phyloP scores from a whole-genome alignment of 23 red algal genomes.

The Gracilariopsis chorda region DNA sequence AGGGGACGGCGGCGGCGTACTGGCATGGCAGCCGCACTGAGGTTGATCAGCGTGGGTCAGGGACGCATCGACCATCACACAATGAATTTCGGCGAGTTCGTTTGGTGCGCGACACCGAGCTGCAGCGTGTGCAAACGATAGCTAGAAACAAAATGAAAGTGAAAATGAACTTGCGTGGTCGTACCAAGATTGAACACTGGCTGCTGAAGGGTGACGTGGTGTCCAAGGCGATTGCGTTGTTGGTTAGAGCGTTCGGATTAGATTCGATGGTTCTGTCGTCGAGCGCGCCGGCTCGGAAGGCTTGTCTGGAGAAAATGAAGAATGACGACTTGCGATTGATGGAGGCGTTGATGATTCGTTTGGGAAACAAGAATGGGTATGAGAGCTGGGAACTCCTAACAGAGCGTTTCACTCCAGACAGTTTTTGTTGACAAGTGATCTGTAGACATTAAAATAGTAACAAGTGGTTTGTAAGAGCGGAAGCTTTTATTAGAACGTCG shows the following conservation, averaged over 20 bases:
- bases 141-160: background rate
- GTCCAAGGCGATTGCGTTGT: background rate
- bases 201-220: background rate
- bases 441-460: no score
- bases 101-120: background rate
- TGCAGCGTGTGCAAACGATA: background rate
- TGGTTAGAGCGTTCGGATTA: constrained; percentile 4
- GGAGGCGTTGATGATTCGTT: constrained; percentile 27
- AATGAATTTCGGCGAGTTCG: background rate
- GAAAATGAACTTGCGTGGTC: constrained; percentile 50
- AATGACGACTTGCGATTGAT: constrained; percentile 35
- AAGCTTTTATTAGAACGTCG: no score
- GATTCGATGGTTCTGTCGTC: background rate
- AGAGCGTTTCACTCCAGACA: background rate
- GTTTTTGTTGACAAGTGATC: no score
- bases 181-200: constrained; percentile 33
- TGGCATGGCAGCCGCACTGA: background rate
- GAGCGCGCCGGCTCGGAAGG: background rate
- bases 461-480: no score
- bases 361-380: background rate
- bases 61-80: background rate
- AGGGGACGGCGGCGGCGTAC: background rate
- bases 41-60: background rate
- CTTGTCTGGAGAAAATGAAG: constrained; percentile 22
- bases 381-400: constrained; percentile 1